phyloP scores from a whole-genome alignment of 2,329 filamentous ascomycete species.

The Colletotrichum phormii region DNA sequence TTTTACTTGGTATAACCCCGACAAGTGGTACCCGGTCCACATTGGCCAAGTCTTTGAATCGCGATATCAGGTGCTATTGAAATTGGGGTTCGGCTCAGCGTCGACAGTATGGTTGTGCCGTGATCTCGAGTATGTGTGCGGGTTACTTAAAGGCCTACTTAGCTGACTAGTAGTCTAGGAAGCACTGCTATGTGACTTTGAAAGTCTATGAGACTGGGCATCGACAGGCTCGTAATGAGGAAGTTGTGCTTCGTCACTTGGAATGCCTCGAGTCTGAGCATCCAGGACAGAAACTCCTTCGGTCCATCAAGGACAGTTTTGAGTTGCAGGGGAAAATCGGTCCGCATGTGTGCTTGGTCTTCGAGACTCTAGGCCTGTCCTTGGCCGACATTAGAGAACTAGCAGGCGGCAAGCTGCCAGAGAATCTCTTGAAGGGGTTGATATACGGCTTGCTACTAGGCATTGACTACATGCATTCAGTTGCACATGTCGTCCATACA shows the following conservation, averaged over 20 bases:
- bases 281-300: constrained; percentile 15
- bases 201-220: constrained; percentile 27
- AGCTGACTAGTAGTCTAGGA: not conserved
- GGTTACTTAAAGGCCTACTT: too few species aligned
- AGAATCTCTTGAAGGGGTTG: constrained; percentile 22
- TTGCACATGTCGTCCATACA: constrained; percentile 28
- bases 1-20: constrained; percentile 39
- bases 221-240: constrained; percentile 26
- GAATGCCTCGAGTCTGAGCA: constrained; percentile 14
- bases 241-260: constrained; percentile 4
- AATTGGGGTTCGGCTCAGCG: constrained; percentile 42
- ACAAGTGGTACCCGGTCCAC: constrained; percentile 40
- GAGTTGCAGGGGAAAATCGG: constrained; percentile 11
- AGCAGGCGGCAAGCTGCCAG: constrained; percentile 29
- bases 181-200: constrained; percentile 25
- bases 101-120: constrained; percentile 43
- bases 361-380: constrained; percentile 29
- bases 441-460: constrained; percentile 21
- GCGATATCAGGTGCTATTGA: constrained; percentile 41
- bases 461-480: constrained; percentile 29
- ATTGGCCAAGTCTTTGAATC: constrained; percentile 40
- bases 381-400: constrained; percentile 32
- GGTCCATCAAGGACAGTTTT: constrained; percentile 16
- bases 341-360: constrained; percentile 20
- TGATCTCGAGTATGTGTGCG: constrained; percentile 37